Evolutionary conservation across 352 stramenopile genomes (phyloP).

Genomic region (Phytophthora hibernalis): DNA sequence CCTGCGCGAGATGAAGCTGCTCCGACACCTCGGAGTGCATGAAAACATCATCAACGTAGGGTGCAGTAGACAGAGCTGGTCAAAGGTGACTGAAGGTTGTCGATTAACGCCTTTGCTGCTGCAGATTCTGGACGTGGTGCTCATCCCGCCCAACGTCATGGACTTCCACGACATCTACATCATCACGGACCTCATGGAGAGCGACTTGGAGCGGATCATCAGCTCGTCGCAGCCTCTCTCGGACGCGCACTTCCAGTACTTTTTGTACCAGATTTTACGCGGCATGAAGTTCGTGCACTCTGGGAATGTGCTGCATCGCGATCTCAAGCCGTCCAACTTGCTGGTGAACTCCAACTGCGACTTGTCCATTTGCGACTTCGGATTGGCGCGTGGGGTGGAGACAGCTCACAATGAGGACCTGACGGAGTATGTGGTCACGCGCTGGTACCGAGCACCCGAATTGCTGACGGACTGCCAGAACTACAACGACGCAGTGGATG

Average conservation of each 20-base stretch:
- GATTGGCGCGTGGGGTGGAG: conserved; percentile 91
- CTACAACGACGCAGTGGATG: conserved; percentile 97
- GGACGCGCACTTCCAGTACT: conserved; percentile 91
- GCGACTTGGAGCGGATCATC: conserved; percentile 93
- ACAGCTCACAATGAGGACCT: conserved; percentile 79
- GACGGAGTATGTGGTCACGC: conserved; percentile 94
- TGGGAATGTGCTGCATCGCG: conserved; percentile 93
- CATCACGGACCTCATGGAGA: conserved; percentile 93
- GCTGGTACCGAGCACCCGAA: conserved; percentile 92
- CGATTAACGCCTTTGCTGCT: conserved; percentile 1
- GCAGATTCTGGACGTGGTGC: conserved; percentile 86
- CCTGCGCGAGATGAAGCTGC: conserved; percentile 93
- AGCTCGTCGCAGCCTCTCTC: conserved; percentile 85
- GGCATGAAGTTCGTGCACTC: conserved; percentile 99
- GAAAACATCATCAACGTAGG: conserved; percentile 92
- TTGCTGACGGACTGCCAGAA: conserved; percentile 93
- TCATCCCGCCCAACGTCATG: conserved; percentile 84
- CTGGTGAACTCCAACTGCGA: conserved; percentile 93
- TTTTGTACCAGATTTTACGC: conserved; percentile 92
- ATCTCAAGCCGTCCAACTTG: conserved; percentile 91
- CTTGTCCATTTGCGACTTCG: conserved; percentile 93
- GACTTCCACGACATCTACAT: conserved; percentile 93
- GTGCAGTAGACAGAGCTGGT: conserved; percentile 1
- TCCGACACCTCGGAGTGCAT: conserved; percentile 91
- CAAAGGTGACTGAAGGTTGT: conserved; percentile 4